phyloP scores from a whole-genome alignment of 441 rosid genomes.

The Eruca vesicaria region DNA sequence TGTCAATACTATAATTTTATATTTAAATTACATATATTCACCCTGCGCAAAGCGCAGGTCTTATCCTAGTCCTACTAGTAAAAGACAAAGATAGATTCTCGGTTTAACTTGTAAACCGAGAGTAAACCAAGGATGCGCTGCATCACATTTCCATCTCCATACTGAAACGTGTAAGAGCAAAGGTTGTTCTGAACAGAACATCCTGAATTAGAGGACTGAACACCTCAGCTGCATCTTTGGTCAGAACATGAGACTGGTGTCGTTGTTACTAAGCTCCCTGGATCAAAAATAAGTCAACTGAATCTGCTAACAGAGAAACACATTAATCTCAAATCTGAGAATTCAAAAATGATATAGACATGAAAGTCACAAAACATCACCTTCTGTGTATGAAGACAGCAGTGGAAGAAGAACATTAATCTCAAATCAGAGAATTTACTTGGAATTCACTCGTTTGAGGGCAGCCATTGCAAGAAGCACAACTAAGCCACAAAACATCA shows the following conservation, averaged over 20 bases:
- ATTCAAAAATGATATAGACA: not conserved
- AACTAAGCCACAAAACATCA: conserved; percentile 93
- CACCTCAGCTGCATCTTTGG: conserved; percentile 58
- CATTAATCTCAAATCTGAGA: conserved; percentile 7
- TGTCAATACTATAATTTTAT: too few relatives aligned
- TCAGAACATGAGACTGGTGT: conserved; percentile 59
- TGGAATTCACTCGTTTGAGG: conserved; percentile 79
- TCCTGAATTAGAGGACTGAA: conserved; percentile 56
- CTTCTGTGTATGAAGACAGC: too few relatives aligned
- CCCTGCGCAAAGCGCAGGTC: too few relatives aligned
- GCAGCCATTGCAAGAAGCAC: conserved; percentile 83
- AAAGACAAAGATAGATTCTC: too few relatives aligned
- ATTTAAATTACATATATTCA: too few relatives aligned
- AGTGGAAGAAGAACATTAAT: not conserved
- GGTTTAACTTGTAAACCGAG: too few relatives aligned
- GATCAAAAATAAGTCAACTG: conserved; percentile 71
- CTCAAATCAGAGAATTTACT: conserved; percentile 37
- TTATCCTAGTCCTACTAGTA: too few relatives aligned
- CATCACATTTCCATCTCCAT: conserved; percentile 93
- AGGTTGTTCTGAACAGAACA: conserved; percentile 57
- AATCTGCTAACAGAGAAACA: conserved; percentile 48
- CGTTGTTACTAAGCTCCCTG: conserved; percentile 70
- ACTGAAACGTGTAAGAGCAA: conserved; percentile 80
- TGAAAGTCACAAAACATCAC: not conserved
- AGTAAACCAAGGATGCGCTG: too few relatives aligned